Evolutionary conservation across 305 asterid species (phyloP).

Genomic region (Plantago coronopus): DNA sequence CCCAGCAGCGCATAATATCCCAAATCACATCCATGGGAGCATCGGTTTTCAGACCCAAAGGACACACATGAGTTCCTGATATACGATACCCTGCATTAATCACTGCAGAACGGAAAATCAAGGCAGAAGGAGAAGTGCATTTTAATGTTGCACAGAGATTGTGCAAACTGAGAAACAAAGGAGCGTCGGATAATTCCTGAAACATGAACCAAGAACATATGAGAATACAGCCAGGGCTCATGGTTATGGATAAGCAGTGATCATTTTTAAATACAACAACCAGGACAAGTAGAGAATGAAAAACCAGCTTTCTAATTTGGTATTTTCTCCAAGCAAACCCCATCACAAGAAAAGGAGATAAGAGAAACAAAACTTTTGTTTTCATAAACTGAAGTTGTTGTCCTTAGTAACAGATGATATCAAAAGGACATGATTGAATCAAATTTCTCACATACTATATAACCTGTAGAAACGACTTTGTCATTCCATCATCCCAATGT

Average conservation of each 20-base stretch:
- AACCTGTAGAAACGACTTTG: no score
- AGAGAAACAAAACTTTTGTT: no score
- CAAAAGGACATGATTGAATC: no score
- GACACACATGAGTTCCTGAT: slow-evolving; percentile 88
- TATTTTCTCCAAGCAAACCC: not conserved
- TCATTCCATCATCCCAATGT: no score
- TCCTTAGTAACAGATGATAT: no score
- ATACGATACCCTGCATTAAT: slow-evolving; percentile 94
- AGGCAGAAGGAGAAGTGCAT: slow-evolving; percentile 95
- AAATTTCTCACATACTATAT: no score
- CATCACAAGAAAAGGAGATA: not conserved
- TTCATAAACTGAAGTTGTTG: no score
- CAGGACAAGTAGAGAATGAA: not conserved
- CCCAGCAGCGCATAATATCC: slow-evolving; percentile 99
- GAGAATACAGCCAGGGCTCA: not conserved
- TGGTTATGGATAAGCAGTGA: not conserved
- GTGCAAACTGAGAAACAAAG: slow-evolving; percentile 93
- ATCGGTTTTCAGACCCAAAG: slow-evolving; percentile 85
- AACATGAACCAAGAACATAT: slow-evolving; percentile 3
- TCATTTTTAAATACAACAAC: not conserved
- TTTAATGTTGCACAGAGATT: slow-evolving; percentile 81
- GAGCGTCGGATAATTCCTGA: slow-evolving; percentile 88
- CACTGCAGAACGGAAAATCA: slow-evolving; percentile 89
- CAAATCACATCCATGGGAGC: slow-evolving; percentile 97
- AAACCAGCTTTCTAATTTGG: not conserved